Evolutionary conservation across 768 basidiomycete species (phyloP).

Genomic region (Leucosporidium yakuticum): DNA sequence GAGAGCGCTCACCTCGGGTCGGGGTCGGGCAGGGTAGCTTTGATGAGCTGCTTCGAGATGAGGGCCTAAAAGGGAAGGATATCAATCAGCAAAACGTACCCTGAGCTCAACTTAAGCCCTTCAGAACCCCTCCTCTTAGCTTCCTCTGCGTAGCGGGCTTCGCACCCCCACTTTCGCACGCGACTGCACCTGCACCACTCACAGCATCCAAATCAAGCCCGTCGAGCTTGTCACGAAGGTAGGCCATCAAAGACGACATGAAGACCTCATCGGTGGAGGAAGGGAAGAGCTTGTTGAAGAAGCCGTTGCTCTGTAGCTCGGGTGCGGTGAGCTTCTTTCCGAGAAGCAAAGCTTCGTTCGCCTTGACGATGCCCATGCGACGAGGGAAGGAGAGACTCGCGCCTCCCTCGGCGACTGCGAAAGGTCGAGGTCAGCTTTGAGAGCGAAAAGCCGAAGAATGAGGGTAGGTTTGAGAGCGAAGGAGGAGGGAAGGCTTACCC

Average conservation of each 20-base stretch:
- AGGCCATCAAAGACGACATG: slow-evolving; percentile 4
- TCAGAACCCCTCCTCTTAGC: no score
- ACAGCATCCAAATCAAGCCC: slow-evolving; percentile 22
- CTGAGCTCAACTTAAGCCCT: no score
- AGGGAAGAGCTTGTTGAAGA: slow-evolving; percentile 54
- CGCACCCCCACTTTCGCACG: no score
- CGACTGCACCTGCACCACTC: no score
- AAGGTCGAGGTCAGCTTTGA: no score
- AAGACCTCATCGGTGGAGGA: slow-evolving; percentile 5
- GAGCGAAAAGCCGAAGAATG: no score
- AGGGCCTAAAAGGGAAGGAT: background rate
- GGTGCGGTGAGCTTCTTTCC: slow-evolving; percentile 61
- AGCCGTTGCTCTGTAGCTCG: slow-evolving; percentile 57
- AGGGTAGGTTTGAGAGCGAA: no score
- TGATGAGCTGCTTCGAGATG: slow-evolving; percentile 23
- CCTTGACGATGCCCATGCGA: slow-evolving; percentile 55
- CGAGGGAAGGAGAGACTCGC: slow-evolving; percentile 65
- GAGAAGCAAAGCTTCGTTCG: slow-evolving; percentile 66
- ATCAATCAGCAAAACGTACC: background rate
- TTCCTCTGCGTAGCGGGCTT: no score
- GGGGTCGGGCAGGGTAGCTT: slow-evolving; percentile 10
- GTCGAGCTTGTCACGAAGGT: slow-evolving; percentile 16
- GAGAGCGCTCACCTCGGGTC: slow-evolving; percentile 8
- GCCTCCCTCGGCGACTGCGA: slow-evolving; percentile 52
- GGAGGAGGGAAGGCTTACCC: slow-evolving; percentile 19